Evolutionary conservation across 345 rosid genomes (phyloP), one percentile per base, ranked within the genome.

Genomic region (Arabis alpina): DNA sequence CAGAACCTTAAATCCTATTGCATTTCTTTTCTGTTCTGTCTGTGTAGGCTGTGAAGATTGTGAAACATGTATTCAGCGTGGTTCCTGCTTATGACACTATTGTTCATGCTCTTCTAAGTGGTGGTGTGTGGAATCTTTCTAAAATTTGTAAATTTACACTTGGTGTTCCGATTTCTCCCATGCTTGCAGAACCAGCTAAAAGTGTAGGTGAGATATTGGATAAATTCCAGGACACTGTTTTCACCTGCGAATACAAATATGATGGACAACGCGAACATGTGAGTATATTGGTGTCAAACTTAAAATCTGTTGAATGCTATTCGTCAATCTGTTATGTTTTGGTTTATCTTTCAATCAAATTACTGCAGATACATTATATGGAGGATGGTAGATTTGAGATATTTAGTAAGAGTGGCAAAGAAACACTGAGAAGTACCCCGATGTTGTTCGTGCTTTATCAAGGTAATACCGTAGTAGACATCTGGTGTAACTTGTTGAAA

Each of bases 261-360:
- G 99, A 94, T 73, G 98, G 99, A 58, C 97, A 89, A 67, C 92
- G 96, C 68, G 98, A 96, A 56, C 99, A 94, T 91, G 99, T 89
- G 77, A 76, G 30, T 66, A 2, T 45, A 39, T 58, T 13, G 53
- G 10, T 23, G 41, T 65, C 64, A 45, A 19, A 19, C 23, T 19
- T 19, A 0, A 19, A 19, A 19, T 19, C 28, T 8, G 28, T 44
- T 45, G 30, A 48, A 41, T 69, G 59, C 25, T 40, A 23, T 49
- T 49, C 41, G 23, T 19, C 0, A 19, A 19, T 19, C 23, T 19
- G 23, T 19, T 64, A 25, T 53, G 10, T 41, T 34, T 60, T 53
- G 64, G 54, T 68, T 51, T 50, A 32, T 32, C 34, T 65, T 56
- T 27, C 30, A 41, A 44, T 47, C 45, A 44, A 16, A 27, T 47